Conservation (phyloP, 2,329 filamentous ascomycete genomes). For the Escovopsis weberi region DNA sequence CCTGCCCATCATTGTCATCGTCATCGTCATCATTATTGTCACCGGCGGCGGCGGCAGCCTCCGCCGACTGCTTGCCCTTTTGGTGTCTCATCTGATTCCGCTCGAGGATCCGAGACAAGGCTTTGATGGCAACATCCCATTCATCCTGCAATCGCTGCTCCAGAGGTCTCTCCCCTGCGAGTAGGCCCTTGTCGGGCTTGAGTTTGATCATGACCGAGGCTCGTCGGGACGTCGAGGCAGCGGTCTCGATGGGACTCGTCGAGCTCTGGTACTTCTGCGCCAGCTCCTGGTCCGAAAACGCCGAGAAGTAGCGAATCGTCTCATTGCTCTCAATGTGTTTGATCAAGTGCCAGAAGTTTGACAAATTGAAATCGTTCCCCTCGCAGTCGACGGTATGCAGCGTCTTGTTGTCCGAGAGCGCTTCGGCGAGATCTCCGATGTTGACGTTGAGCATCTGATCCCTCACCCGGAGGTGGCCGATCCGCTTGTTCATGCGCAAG, state of each 20-base stretch:
- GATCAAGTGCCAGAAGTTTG: constrained; percentile 32
- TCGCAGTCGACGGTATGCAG: constrained; percentile 40
- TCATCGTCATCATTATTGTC: no score
- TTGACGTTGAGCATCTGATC: constrained; percentile 42
- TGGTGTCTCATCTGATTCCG: constrained; percentile 19
- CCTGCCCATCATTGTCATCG: neutral
- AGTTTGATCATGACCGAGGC: constrained; percentile 21
- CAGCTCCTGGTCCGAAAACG: constrained; percentile 24
- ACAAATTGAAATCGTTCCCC: constrained; percentile 39
- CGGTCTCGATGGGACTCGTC: constrained; percentile 10
- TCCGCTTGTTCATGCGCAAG: constrained; percentile 27
- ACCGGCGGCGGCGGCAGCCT: constrained; percentile 6
- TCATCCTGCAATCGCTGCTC: constrained; percentile 24
- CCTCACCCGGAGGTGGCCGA: constrained; percentile 38
- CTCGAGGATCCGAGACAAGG: constrained; percentile 20
- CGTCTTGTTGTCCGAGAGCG: constrained; percentile 32
- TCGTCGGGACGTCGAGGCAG: constrained; percentile 14
- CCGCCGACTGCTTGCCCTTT: constrained; percentile 5
- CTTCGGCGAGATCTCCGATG: constrained; percentile 35
- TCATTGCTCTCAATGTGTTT: constrained; percentile 28
- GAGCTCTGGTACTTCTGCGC: constrained; percentile 20
- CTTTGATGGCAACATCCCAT: constrained; percentile 22
- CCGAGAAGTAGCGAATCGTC: constrained; percentile 30
- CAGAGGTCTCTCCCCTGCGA: constrained; percentile 15
- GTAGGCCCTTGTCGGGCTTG: constrained; percentile 16